Evolutionary conservation across 805 yeast genomes (phyloP), one percentile per base, ranked within the genome.

Genomic region (Kuraishia hungarica): DNA sequence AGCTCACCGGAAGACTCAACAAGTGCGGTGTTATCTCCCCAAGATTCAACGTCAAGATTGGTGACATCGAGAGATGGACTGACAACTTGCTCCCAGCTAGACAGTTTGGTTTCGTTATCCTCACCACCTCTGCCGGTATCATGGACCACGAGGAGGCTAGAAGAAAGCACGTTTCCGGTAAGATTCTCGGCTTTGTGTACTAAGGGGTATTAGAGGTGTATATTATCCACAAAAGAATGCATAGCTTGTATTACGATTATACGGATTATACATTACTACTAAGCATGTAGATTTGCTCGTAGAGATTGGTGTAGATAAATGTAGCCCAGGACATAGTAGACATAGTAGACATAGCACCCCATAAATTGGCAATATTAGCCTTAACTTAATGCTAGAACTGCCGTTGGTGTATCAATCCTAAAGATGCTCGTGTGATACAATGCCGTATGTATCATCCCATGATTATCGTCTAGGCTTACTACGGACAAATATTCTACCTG

Each of bases 141-240:
- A 91, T 93, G 96, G 98, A 94, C 85, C 99, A 93, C 84, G 98
- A 93, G 84, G 97, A 93, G 83, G 99, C 99, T 70, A 90, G 97
- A 86, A 89, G 97, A 87, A 94, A 93, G 88, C 98, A 93, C 82
- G 98, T 93, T 70, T 91, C 97, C 67, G 99, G 99, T 79, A 93
- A 93, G 84, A 88, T 93, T 79, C 86, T 93, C 74, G 99, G 99
- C 74, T 93, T 90, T 82, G 97, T 93, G 66, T 92, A 92, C 86
- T 92, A 88, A 72, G 67, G 43, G 43, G 43, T 35, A 35, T 35
- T 35, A 35, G 43, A 35, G 43, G 43, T 35, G 43, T 35, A 35
- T 35, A 35, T 35, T 35, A 35, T 35, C 43, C 43, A 35, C 17
- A 35, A 35, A 35, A 28, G 35, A 35, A 35, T 35, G 43, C 43